Evolutionary conservation across 352 stramenopile species (phyloP).

Genomic region (Phytophthora syringae): DNA sequence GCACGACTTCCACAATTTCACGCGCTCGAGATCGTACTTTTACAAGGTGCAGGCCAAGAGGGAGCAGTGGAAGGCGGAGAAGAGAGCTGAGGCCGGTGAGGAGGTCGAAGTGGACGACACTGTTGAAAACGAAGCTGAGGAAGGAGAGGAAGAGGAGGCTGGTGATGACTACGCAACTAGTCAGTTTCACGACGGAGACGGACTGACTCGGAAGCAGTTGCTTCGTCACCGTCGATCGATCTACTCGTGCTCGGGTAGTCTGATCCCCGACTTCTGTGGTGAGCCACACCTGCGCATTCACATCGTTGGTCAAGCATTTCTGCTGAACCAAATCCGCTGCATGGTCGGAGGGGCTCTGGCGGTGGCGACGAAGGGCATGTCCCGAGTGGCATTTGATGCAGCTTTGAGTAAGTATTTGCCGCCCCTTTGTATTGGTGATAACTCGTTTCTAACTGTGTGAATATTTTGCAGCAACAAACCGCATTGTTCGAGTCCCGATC

Average conservation of each 20-base stretch:
- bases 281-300: constrained; percentile 76
- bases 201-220: constrained; percentile 58
- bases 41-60: constrained; percentile 73
- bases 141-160: constrained; percentile 20
- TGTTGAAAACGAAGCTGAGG: constrained; percentile 9
- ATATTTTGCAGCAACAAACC: constrained; percentile 59
- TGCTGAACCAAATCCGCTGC: constrained; percentile 92
- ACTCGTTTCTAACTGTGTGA: constrained; percentile 16
- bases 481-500: constrained; percentile 87
- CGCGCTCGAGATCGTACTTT: constrained; percentile 78
- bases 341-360: constrained; percentile 90
- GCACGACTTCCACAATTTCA: constrained; percentile 94
- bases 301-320: constrained; percentile 84
- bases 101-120: constrained; percentile 6
- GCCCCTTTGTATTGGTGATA: background rate
- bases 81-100: constrained; percentile 12
- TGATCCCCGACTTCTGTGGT: constrained; percentile 66
- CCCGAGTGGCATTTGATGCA: constrained; percentile 67
- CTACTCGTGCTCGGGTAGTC: constrained; percentile 75
- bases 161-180: constrained; percentile 31
- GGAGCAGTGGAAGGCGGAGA: constrained; percentile 27
- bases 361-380: constrained; percentile 80
- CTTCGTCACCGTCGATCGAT: constrained; percentile 76
- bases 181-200: constrained; percentile 53
- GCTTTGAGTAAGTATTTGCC: constrained; percentile 58